Evolutionary conservation across 106 monocot genomes (phyloP).

Genomic region (Allium fistulosum): DNA sequence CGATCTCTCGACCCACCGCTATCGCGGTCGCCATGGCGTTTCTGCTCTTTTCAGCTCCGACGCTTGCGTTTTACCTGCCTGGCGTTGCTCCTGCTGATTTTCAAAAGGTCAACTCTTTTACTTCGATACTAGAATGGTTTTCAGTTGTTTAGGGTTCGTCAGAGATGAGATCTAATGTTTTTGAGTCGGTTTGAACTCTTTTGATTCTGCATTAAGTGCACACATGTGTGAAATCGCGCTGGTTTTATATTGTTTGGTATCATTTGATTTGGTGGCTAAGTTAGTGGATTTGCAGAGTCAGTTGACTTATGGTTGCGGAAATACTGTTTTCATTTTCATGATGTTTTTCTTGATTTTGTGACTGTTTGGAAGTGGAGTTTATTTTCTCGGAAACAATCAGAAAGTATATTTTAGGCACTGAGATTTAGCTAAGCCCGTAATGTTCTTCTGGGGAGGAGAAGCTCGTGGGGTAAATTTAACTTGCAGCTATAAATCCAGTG

Average conservation of each 20-base stretch:
- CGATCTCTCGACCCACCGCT: slow-evolving; percentile 23
- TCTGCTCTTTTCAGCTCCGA: slow-evolving; percentile 11
- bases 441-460: no score
- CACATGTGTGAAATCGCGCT: neutral
- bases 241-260: neutral
- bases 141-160: neutral
- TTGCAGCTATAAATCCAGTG: no score
- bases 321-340: no score
- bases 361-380: no score
- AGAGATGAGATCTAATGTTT: no score
- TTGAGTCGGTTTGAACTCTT: neutral
- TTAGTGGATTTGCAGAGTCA: neutral
- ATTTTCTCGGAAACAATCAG: no score
- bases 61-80: slow-evolving; percentile 75
- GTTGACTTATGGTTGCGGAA: neutral
- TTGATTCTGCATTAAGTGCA: neutral
- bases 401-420: no score
- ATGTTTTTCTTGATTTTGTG: no score
- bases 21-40: slow-evolving; percentile 31
- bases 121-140: neutral
- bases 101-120: slow-evolving; percentile 48
- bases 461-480: no score
- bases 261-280: neutral
- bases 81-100: slow-evolving; percentile 95
- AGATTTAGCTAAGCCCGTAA: no score